Evolutionary conservation across 2,329 filamentous ascomycete genomes (phyloP).

Genomic region (Colletotrichum falcatum): DNA sequence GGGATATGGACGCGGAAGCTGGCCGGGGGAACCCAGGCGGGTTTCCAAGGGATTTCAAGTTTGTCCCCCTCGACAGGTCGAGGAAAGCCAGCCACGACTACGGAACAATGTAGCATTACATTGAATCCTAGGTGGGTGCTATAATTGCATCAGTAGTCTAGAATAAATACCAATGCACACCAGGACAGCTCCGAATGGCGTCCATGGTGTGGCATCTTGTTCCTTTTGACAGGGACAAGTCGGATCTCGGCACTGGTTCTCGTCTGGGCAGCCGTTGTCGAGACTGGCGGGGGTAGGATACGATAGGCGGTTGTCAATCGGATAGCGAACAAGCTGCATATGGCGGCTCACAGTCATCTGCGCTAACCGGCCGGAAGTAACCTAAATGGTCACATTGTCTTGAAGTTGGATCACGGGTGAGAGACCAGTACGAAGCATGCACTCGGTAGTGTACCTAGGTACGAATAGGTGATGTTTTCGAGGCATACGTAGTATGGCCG

Average conservation of each 20-base stretch:
- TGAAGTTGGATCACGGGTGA: no score
- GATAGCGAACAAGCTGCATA: conserved; percentile 1
- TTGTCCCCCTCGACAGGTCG: neutral
- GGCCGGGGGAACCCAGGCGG: neutral
- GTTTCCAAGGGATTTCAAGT: neutral
- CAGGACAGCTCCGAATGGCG: conserved; percentile 13
- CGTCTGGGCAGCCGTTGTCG: neutral
- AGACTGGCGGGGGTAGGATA: neutral
- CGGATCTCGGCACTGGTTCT: conserved; percentile 35
- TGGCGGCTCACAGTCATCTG: no score
- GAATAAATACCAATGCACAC: neutral
- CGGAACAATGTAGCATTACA: neutral
- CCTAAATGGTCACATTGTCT: no score
- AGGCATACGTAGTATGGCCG: no score
- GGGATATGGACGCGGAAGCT: neutral
- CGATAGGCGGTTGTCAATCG: neutral
- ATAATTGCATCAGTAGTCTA: no score
- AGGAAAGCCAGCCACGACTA: neutral
- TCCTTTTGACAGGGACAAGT: conserved; percentile 18
- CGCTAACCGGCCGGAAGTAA: no score
- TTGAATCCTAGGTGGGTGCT: neutral
- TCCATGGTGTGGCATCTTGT: conserved; percentile 5
- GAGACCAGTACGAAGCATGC: no score
- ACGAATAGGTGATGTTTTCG: no score
- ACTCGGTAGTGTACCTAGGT: no score